Conservation (phyloP, 2,329 filamentous ascomycete genomes). For the Fusarium sp. region DNA sequence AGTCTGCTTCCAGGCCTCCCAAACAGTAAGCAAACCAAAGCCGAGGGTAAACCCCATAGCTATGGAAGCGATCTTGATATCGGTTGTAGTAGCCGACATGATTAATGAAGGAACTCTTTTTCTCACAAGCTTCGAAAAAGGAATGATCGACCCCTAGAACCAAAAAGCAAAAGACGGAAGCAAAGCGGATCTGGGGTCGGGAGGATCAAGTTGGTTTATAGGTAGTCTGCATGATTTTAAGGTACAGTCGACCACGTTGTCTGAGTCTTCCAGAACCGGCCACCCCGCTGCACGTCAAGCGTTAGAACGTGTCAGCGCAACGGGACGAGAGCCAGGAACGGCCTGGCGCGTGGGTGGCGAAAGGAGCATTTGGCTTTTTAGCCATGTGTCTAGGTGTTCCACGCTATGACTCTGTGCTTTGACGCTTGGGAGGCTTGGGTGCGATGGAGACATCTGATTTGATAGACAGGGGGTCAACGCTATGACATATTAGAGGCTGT, state of each 20-base stretch:
- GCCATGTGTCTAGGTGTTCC: not conserved
- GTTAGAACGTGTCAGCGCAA: constrained; percentile 1
- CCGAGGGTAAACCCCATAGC: constrained; percentile 56
- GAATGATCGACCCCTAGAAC: not conserved
- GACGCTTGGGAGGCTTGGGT: not conserved
- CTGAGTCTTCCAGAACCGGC: not conserved
- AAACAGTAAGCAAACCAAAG: constrained; percentile 59
- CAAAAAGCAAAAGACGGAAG: not conserved
- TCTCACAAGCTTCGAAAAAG: not conserved
- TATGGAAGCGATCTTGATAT: constrained; percentile 52
- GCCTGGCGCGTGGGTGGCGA: constrained; percentile 9
- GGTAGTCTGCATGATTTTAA: not conserved
- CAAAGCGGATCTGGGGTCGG: constrained; percentile 6
- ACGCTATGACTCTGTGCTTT: constrained; percentile 3
- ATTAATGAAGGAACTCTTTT: not conserved
- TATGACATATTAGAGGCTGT: not conserved
- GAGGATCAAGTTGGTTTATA: constrained; percentile 7
- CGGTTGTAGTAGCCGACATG: constrained; percentile 32
- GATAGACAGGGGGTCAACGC: not conserved
- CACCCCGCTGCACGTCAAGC: not conserved
- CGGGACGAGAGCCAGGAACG: constrained; percentile 4
- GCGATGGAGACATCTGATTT: not conserved
- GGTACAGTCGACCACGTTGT: not conserved
- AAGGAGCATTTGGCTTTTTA: not conserved
- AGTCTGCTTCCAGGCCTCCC: constrained; percentile 61